phyloP scores from a whole-genome alignment of 2,329 filamentous ascomycete species.

The Ascochyta rabiei region DNA sequence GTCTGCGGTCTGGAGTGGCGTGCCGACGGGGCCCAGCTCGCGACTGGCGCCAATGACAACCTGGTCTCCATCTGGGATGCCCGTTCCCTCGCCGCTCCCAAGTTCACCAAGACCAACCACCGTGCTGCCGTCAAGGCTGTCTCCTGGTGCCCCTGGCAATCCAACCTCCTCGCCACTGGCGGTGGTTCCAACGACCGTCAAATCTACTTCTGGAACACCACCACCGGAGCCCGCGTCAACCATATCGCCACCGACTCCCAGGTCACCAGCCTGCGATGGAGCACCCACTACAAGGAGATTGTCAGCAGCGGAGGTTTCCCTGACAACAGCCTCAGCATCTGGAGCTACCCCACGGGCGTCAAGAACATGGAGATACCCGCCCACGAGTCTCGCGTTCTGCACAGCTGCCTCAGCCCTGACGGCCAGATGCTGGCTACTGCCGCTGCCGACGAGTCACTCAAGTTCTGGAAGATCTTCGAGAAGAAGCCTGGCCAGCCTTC shows the following conservation, averaged over 20 bases:
- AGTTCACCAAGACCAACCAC: slow-evolving; percentile 99
- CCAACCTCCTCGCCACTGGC: slow-evolving; percentile 94
- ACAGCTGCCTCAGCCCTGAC: slow-evolving; percentile 95
- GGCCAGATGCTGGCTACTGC: slow-evolving; percentile 98
- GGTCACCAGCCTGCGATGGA: slow-evolving; percentile 96
- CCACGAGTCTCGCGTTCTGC: slow-evolving; percentile 93
- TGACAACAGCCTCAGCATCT: slow-evolving; percentile 99
- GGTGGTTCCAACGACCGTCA: slow-evolving; percentile 96
- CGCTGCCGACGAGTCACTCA: slow-evolving; percentile 93
- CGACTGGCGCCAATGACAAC: slow-evolving; percentile 98
- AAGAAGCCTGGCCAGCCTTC: slow-evolving; percentile 85
- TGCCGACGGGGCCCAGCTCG: slow-evolving; percentile 92
- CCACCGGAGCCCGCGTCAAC: slow-evolving; percentile 95
- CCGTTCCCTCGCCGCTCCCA: slow-evolving; percentile 87
- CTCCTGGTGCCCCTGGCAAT: slow-evolving; percentile 98
- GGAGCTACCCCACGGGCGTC: slow-evolving; percentile 96
- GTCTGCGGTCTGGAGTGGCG: slow-evolving; percentile 99
- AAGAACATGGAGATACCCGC: slow-evolving; percentile 98
- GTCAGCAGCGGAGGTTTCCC: slow-evolving; percentile 97
- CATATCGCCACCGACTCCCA: slow-evolving; percentile 98
- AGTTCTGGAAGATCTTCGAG: slow-evolving; percentile 99
- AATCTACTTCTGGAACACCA: slow-evolving; percentile 99
- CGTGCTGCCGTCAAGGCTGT: slow-evolving; percentile 98
- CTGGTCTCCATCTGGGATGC: slow-evolving; percentile 99
- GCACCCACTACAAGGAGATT: slow-evolving; percentile 95